phyloP scores from a whole-genome alignment of 2,329 filamentous ascomycete genomes.

The Cytospora mali region DNA sequence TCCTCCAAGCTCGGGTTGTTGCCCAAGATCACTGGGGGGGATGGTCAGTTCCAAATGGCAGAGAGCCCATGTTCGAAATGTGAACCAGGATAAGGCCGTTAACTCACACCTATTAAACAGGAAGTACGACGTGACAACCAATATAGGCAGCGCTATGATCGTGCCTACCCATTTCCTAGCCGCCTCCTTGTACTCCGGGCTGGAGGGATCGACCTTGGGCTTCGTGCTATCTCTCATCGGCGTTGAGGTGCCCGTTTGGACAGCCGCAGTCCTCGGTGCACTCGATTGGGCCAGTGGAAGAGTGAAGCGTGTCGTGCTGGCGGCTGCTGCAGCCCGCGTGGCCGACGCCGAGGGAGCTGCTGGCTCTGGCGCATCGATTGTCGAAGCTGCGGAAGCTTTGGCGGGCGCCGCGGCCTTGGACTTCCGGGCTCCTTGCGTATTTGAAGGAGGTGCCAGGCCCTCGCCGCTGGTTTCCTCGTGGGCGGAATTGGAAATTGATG shows the following conservation, averaged over 20 bases:
- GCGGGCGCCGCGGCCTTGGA: background rate
- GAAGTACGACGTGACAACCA: slow-evolving; percentile 58
- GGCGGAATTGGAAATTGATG: background rate
- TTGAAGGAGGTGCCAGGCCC: background rate
- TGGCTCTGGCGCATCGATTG: slow-evolving; percentile 5
- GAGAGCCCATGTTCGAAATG: background rate
- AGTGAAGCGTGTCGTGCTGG: background rate
- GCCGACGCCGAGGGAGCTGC: slow-evolving; percentile 2
- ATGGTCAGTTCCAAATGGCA: background rate
- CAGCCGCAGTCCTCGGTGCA: too few species aligned
- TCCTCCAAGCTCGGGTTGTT: slow-evolving; percentile 16
- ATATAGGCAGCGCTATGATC: slow-evolving; percentile 56
- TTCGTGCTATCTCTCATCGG: background rate
- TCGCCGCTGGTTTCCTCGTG: background rate
- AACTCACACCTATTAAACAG: slow-evolving; percentile 54
- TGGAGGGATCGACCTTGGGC: slow-evolving; percentile 35
- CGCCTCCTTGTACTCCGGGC: slow-evolving; percentile 47
- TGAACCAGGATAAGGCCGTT: background rate
- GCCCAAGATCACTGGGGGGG: slow-evolving; percentile 9
- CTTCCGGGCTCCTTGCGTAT: background rate
- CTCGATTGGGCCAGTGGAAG: too few species aligned
- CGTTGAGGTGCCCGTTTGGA: too few species aligned
- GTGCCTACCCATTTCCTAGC: slow-evolving; percentile 49
- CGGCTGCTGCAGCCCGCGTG: background rate
- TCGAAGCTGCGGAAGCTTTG: background rate